These are phyloP conservation scores for Murraya koenigii DNA, from an alignment of 345 rosid species.

Conservation along the genomic window DNA sequence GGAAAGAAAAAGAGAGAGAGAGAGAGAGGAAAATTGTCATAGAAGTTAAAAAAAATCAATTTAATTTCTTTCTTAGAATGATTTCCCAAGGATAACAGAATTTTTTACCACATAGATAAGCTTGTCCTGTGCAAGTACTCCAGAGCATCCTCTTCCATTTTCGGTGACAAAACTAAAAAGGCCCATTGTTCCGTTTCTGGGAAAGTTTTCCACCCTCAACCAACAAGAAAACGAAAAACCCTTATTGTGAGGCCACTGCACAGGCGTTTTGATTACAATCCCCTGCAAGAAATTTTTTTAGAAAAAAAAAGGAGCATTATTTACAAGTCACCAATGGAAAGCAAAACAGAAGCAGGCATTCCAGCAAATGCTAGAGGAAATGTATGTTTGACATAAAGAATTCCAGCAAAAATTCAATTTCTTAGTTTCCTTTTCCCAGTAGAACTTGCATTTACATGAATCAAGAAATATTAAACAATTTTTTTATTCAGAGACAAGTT, in stretches of 20 bases:
- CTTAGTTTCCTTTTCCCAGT: not conserved
- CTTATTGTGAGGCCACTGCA: slow-evolving; percentile 88
- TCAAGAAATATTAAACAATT: not conserved
- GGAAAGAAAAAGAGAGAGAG: not conserved
- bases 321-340: not conserved
- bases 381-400: not conserved
- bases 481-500: not conserved
- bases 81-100: not conserved
- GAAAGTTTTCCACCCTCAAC: slow-evolving; percentile 91
- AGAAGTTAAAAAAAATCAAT: not conserved
- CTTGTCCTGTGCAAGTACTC: slow-evolving; percentile 64
- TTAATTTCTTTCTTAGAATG: not conserved
- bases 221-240: slow-evolving; percentile 97
- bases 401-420: not conserved
- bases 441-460: not conserved
- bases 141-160: slow-evolving; percentile 87
- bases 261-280: slow-evolving; percentile 70
- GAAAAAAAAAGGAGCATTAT: slow-evolving; percentile 1
- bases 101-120: slow-evolving; percentile 67
- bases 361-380: not conserved
- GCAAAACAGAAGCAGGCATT: not conserved
- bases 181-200: slow-evolving; percentile 66
- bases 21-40: too few species aligned
- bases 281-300: slow-evolving; percentile 47
- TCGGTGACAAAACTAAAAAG: slow-evolving; percentile 87